phyloP scores from a whole-genome alignment of 2,329 filamentous ascomycete species.

The Pestalotiopsis sp. region DNA sequence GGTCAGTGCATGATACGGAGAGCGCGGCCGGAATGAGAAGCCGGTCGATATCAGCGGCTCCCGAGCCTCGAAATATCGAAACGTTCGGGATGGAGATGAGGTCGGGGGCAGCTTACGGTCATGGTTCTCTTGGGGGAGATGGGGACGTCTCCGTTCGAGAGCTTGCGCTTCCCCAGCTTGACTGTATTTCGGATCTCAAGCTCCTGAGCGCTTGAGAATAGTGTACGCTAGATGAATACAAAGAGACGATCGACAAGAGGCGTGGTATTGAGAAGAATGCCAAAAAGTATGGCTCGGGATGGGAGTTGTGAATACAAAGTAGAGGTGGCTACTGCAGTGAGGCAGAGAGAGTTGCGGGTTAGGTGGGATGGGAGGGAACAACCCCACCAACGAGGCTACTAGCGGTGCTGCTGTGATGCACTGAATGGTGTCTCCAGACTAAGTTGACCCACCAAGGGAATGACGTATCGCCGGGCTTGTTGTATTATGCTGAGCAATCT shows the following conservation, averaged over 20 bases:
- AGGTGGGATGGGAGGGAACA: not conserved
- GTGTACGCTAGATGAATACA: not conserved
- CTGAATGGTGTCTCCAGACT: not conserved
- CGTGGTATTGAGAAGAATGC: not conserved
- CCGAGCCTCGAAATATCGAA: not conserved
- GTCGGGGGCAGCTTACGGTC: slow-evolving; percentile 52
- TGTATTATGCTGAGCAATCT: no score
- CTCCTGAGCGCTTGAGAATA: slow-evolving; percentile 21
- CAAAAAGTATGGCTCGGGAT: slow-evolving; percentile 4
- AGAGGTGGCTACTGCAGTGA: not conserved
- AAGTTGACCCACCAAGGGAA: not conserved
- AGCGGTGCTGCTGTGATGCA: not conserved
- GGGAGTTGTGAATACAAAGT: not conserved
- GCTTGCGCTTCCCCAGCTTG: slow-evolving; percentile 71
- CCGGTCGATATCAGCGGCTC: not conserved
- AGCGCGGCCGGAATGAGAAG: not conserved
- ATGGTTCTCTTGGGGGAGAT: slow-evolving; percentile 62
- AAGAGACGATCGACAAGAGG: not conserved
- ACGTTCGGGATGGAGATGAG: not conserved
- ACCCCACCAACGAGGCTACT: slow-evolving; percentile 14
- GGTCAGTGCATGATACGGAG: slow-evolving; percentile 18
- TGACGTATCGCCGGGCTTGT: slow-evolving; percentile 3
- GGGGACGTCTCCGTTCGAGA: slow-evolving; percentile 62
- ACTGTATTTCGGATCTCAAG: slow-evolving; percentile 28
- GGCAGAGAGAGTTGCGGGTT: not conserved